A percentile compares a stretch with the other conserved stretches of the same genome.
Conservation (phyloP, 345 rosid genomes). For the Hevea brasiliensis region DNA sequence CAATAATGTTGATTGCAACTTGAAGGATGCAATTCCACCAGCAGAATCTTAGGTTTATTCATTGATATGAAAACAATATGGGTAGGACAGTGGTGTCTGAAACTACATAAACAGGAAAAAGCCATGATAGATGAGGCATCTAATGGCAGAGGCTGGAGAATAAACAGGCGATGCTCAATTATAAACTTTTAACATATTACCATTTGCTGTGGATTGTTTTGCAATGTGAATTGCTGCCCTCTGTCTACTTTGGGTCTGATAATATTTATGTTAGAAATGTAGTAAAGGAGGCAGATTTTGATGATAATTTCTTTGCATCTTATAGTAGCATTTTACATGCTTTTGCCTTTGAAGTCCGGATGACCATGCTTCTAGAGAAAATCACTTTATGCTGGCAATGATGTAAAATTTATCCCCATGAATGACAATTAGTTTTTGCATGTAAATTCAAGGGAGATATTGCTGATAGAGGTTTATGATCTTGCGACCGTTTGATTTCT, state of each 20-base stretch:
- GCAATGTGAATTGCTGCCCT: background rate
- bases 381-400: too few relatives aligned
- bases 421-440: too few relatives aligned
- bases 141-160: constrained; percentile 8
- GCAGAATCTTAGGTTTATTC: constrained; percentile 29
- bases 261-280: background rate
- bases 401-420: too few relatives aligned
- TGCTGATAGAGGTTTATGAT: too few relatives aligned
- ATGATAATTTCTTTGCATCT: background rate
- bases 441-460: too few relatives aligned
- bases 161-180: constrained; percentile 11
- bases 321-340: background rate
- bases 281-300: background rate
- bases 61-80: background rate
- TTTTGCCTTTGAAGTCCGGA: too few relatives aligned
- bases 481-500: too few relatives aligned
- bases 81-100: background rate
- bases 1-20: constrained; percentile 22
- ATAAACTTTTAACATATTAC: background rate
- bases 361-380: too few relatives aligned
- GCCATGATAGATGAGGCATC: background rate
- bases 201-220: constrained; percentile 13
- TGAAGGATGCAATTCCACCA: constrained; percentile 22
- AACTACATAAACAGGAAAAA: constrained; percentile 5
- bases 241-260: background rate